phyloP scores from a whole-genome alignment of 2,329 filamentous ascomycete genomes.

The Cladosporium colombiae region DNA sequence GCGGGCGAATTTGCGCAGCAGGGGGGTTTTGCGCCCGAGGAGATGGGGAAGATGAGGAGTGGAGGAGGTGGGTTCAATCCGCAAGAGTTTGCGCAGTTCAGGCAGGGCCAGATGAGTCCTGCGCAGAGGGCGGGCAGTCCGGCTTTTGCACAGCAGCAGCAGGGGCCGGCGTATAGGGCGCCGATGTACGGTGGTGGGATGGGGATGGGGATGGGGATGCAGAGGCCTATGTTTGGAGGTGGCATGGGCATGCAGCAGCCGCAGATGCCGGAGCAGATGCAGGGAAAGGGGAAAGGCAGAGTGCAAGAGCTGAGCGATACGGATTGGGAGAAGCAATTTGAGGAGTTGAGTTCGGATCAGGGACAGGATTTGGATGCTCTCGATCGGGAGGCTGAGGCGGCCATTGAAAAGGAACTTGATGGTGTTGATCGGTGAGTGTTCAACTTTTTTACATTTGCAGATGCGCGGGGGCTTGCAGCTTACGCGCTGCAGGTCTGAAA shows the following conservation, averaged over 20 bases:
- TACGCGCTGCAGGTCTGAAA: slow-evolving; percentile 55
- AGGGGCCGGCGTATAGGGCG: slow-evolving; percentile 53
- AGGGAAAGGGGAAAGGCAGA: slow-evolving; percentile 76
- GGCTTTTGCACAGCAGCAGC: slow-evolving; percentile 31
- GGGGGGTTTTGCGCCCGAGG: slow-evolving; percentile 28
- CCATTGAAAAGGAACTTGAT: slow-evolving; percentile 84
- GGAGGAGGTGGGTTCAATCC: slow-evolving; percentile 62
- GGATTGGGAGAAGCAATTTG: slow-evolving; percentile 96
- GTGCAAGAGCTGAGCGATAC: slow-evolving; percentile 90
- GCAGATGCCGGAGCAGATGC: slow-evolving; percentile 28
- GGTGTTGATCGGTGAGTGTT: slow-evolving; percentile 80
- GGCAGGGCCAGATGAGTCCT: slow-evolving; percentile 66
- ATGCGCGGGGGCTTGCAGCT: slow-evolving; percentile 14
- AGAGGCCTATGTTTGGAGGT: slow-evolving; percentile 40
- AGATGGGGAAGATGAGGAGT: slow-evolving; percentile 21
- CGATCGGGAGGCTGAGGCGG: slow-evolving; percentile 66
- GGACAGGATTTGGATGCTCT: slow-evolving; percentile 52
- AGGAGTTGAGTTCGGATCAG: slow-evolving; percentile 74
- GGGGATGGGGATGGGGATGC: slow-evolving; percentile 50
- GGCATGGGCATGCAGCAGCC: slow-evolving; percentile 54
- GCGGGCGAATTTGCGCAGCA: slow-evolving; percentile 37
- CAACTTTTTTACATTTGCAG: not conserved
- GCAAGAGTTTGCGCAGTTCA: slow-evolving; percentile 85
- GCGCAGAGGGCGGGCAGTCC: slow-evolving; percentile 63
- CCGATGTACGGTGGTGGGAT: slow-evolving; percentile 60